These are phyloP conservation scores for Neonectria coccinea DNA, from an alignment of 2,329 filamentous ascomycete genomes.

Conservation along the genomic window DNA sequence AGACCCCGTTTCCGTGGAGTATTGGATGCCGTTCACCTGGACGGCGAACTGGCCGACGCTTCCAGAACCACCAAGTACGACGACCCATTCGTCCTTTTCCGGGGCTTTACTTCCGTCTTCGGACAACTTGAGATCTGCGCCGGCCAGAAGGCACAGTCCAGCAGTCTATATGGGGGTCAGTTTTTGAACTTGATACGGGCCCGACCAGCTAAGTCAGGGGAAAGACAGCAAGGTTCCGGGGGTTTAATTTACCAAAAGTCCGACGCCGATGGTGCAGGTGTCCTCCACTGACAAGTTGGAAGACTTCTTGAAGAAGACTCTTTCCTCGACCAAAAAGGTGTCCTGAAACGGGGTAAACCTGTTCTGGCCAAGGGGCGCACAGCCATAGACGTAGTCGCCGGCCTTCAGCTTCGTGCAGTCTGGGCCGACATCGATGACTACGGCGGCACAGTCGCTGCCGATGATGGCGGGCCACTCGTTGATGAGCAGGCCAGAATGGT, in stretches of 20 bases:
- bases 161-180: conserved; percentile 47
- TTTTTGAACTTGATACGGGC: neutral
- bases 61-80: conserved; percentile 52
- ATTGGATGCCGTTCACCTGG: conserved; percentile 36
- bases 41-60: conserved; percentile 51
- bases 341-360: conserved; percentile 53
- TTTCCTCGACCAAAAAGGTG: conserved; percentile 52
- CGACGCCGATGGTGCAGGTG: conserved; percentile 51
- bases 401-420: conserved; percentile 47
- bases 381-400: conserved; percentile 53
- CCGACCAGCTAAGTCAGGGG: no score
- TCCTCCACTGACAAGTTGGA: conserved; percentile 45
- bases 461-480: conserved; percentile 51
- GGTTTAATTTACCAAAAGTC: conserved; percentile 45
- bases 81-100: conserved; percentile 50
- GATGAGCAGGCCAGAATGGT: conserved; percentile 49
- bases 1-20: no score
- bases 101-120: conserved; percentile 21
- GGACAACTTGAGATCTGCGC: conserved; percentile 43
- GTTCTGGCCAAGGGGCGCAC: conserved; percentile 50
- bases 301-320: conserved; percentile 48
- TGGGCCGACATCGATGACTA: conserved; percentile 48
- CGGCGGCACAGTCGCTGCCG: conserved; percentile 52
- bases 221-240: neutral
- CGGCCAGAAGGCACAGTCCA: conserved; percentile 48